Evolutionary conservation across 345 rosid species (phyloP).

Genomic region (Litchi chinensis): DNA sequence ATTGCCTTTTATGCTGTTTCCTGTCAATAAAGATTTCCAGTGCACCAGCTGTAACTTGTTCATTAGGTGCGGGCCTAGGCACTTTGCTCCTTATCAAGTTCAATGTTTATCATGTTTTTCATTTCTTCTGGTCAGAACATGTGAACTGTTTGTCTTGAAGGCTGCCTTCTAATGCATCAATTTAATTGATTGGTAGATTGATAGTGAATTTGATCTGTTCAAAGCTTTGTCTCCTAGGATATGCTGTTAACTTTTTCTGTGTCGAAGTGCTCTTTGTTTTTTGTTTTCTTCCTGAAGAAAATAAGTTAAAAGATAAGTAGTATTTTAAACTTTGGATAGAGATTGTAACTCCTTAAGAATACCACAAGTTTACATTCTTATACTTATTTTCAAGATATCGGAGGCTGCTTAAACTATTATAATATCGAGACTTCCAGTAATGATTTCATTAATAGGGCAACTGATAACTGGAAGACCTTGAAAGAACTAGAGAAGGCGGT

Average conservation of each 20-base stretch:
- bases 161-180: not conserved
- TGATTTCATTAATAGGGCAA: constrained; percentile 54
- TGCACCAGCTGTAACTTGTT: not conserved
- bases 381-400: not conserved
- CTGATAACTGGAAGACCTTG: constrained; percentile 81
- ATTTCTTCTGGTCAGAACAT: not conserved
- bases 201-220: not conserved
- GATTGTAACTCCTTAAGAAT: not conserved
- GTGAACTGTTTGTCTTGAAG: not conserved
- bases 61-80: not conserved
- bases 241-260: not conserved
- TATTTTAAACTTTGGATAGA: not conserved
- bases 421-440: not conserved
- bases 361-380: not conserved
- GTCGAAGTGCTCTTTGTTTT: not conserved
- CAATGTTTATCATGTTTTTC: not conserved
- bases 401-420: not conserved
- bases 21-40: not conserved
- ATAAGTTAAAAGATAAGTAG: not conserved
- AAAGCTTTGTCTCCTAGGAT: not conserved
- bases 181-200: not conserved
- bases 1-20: not conserved
- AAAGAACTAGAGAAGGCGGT: constrained; percentile 88
- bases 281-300: not conserved
- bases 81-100: not conserved